Percentiles rank a stretch among this genome's conserved stretches.
phyloP scores from a whole-genome alignment of 2,329 filamentous ascomycete genomes.

The Cercospora nicotianae region DNA sequence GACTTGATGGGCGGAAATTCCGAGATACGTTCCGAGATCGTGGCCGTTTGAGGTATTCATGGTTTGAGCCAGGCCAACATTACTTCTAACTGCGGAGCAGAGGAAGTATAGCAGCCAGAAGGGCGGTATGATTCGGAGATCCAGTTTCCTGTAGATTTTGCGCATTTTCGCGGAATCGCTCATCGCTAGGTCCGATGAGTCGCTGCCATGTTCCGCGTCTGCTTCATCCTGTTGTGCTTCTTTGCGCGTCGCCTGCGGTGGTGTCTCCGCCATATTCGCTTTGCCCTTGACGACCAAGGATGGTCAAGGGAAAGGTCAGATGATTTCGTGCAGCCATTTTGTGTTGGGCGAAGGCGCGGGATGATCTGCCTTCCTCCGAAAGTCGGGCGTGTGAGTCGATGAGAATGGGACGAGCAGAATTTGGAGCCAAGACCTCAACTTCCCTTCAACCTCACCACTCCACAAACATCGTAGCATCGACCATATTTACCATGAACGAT shows the following conservation, averaged over 20 bases:
- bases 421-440: background rate
- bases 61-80: constrained; percentile 89
- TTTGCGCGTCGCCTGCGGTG: background rate
- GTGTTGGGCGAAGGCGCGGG: background rate
- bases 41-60: constrained; percentile 75
- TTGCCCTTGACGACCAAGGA: background rate
- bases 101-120: constrained; percentile 92
- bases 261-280: constrained; percentile 1
- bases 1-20: constrained; percentile 71
- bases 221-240: background rate
- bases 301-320: background rate
- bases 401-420: background rate
- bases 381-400: background rate
- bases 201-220: constrained; percentile 6
- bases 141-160: constrained; percentile 32
- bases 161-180: constrained; percentile 20
- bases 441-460: background rate
- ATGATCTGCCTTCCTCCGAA: constrained; percentile 5
- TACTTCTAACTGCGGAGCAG: constrained; percentile 87
- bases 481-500: background rate
- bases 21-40: constrained; percentile 70
- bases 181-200: background rate
- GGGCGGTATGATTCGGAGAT: constrained; percentile 51
- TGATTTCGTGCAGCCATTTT: background rate
- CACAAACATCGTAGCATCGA: background rate